phyloP scores from a whole-genome alignment of 2,329 filamentous ascomycete genomes.

The Claviceps fusiformis region DNA sequence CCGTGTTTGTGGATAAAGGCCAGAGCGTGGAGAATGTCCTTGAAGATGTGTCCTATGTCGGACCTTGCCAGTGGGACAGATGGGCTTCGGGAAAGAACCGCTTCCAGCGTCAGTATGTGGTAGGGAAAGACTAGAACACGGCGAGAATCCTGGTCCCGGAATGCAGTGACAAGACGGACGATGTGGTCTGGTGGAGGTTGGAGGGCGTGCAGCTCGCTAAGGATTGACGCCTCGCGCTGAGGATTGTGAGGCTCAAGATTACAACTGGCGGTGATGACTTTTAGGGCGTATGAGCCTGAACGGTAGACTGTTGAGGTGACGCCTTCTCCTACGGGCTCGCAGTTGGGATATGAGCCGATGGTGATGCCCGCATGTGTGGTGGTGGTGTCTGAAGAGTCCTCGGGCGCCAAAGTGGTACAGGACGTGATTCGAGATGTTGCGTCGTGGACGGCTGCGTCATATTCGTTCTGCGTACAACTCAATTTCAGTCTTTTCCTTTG shows the following conservation, averaged over 20 bases:
- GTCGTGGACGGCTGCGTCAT: slow-evolving; percentile 26
- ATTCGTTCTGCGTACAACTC: slow-evolving; percentile 38
- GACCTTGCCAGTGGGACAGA: slow-evolving; percentile 14
- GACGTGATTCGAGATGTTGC: slow-evolving; percentile 1
- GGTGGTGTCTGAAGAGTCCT: not conserved
- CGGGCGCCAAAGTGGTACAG: no score
- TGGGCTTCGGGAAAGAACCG: slow-evolving; percentile 5
- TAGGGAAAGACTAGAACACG: slow-evolving; percentile 80
- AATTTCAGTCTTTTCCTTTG: no score
- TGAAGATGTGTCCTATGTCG: slow-evolving; percentile 34
- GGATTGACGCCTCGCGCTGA: slow-evolving; percentile 62
- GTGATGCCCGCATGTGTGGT: slow-evolving; percentile 19
- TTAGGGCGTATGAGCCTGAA: slow-evolving; percentile 53
- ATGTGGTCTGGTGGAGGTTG: slow-evolving; percentile 19
- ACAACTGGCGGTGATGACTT: slow-evolving; percentile 65
- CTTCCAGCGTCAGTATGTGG: slow-evolving; percentile 54
- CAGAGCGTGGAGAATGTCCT: slow-evolving; percentile 58
- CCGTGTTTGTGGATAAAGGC: slow-evolving; percentile 55
- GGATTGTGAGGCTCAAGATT: slow-evolving; percentile 74
- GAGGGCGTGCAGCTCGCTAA: slow-evolving; percentile 41
- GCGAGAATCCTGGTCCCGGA: slow-evolving; percentile 54
- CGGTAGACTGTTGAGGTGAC: slow-evolving; percentile 77
- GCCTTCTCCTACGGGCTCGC: slow-evolving; percentile 47
- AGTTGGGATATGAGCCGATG: slow-evolving; percentile 41
- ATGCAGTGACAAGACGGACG: slow-evolving; percentile 59